Conservation (phyloP, 1,139 yeast species). For the Barnettozyma hawaiiensis region DNA sequence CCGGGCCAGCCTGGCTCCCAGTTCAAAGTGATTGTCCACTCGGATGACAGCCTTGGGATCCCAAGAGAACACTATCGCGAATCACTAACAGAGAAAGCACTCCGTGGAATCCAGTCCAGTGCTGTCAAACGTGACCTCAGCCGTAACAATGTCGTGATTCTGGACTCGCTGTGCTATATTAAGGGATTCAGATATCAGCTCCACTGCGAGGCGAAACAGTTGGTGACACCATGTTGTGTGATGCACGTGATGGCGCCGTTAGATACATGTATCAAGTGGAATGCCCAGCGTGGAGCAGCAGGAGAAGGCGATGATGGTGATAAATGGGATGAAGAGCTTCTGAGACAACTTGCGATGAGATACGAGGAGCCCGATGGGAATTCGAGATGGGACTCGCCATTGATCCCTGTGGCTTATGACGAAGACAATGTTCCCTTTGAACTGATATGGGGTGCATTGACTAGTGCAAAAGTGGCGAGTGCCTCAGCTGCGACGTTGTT, state of each 20-base stretch:
- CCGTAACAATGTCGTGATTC: slow-evolving; percentile 63
- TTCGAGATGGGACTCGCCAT: slow-evolving; percentile 92
- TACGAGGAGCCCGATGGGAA: slow-evolving; percentile 90
- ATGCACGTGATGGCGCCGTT: slow-evolving; percentile 70
- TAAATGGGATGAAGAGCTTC: slow-evolving; percentile 62
- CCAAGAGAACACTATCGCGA: slow-evolving; percentile 61
- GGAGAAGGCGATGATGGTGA: slow-evolving; percentile 1
- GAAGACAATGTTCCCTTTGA: slow-evolving; percentile 57
- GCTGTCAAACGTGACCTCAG: slow-evolving; percentile 82
- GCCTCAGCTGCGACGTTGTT: slow-evolving; percentile 76
- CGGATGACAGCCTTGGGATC: slow-evolving; percentile 75
- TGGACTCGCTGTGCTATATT: slow-evolving; percentile 84
- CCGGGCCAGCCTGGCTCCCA: slow-evolving; percentile 41
- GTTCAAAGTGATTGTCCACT: slow-evolving; percentile 57
- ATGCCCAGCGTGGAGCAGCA: slow-evolving; percentile 33
- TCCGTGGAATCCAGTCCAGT: slow-evolving; percentile 80
- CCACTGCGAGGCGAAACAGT: slow-evolving; percentile 86
- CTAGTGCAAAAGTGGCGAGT: slow-evolving; percentile 53
- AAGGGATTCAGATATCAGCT: slow-evolving; percentile 94
- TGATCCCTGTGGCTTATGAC: slow-evolving; percentile 62
- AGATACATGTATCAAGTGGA: slow-evolving; percentile 61
- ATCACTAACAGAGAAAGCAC: slow-evolving; percentile 68
- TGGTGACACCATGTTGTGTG: slow-evolving; percentile 77
- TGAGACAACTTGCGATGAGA: slow-evolving; percentile 70
- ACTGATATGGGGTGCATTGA: slow-evolving; percentile 68